Evolutionary conservation across 192 early-diverging fungal genomes (phyloP).

Genomic region (Coemansia sp.): DNA sequence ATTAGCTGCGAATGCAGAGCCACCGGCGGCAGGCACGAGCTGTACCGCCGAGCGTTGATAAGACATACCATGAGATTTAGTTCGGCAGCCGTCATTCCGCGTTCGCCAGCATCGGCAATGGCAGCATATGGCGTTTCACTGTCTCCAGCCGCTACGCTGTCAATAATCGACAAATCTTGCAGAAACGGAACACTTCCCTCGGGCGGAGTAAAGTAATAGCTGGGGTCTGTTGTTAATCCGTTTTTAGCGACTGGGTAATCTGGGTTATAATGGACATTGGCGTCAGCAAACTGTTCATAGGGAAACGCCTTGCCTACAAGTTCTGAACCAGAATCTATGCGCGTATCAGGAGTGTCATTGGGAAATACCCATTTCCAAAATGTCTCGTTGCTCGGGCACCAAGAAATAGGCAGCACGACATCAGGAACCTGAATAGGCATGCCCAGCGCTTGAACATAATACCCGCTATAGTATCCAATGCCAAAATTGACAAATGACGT

Average conservation of each 20-base stretch:
- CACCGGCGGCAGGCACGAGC: conserved; percentile 39
- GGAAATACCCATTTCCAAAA: conserved; percentile 48
- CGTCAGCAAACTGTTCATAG: conserved; percentile 10
- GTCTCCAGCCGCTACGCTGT: conserved; percentile 20
- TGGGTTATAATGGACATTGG: neutral
- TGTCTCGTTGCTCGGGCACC: conserved; percentile 45
- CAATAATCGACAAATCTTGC: conserved; percentile 10
- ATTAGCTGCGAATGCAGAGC: conserved; percentile 35
- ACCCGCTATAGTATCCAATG: conserved; percentile 21
- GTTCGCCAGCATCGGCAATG: conserved; percentile 18
- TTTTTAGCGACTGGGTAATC: conserved; percentile 11
- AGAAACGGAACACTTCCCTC: conserved; percentile 37
- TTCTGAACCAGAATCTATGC: neutral
- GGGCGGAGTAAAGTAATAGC: conserved; percentile 36
- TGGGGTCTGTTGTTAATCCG: conserved; percentile 18
- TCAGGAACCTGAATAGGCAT: conserved; percentile 11
- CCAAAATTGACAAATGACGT: conserved; percentile 25
- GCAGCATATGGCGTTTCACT: conserved; percentile 30
- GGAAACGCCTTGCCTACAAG: conserved; percentile 25
- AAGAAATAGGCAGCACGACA: conserved; percentile 13
- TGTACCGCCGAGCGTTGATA: conserved; percentile 45
- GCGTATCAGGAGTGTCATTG: conserved; percentile 7
- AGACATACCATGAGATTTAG: conserved; percentile 42
- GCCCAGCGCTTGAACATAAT: conserved; percentile 49
- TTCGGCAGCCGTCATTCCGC: conserved; percentile 41